These are phyloP conservation scores for Eragrostis tef DNA, from an alignment of 202 grass and related monocot species.

Conservation along the genomic window DNA sequence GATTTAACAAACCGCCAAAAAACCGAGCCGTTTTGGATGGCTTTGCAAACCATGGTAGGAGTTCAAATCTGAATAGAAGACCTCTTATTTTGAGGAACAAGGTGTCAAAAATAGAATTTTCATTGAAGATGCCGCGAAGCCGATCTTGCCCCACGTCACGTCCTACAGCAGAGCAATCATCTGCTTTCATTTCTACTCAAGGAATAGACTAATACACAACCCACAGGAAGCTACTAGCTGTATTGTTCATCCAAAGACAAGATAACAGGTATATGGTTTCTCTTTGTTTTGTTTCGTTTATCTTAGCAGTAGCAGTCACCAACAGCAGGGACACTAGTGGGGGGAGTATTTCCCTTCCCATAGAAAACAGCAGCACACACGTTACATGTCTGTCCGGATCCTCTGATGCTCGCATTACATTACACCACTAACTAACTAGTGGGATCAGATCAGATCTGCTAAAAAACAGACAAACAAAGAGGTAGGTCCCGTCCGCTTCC, in stretches of 20 bases:
- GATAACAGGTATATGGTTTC: background rate
- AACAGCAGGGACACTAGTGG: background rate
- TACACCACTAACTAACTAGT: background rate
- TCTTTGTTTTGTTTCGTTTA: background rate
- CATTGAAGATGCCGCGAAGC: too few relatives aligned
- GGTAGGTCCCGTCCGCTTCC: background rate
- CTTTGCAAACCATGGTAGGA: too few relatives aligned
- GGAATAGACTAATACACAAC: background rate
- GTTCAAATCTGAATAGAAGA: too few relatives aligned
- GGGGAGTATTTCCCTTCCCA: too few relatives aligned
- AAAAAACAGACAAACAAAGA: background rate
- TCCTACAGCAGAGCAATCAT: background rate
- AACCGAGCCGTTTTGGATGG: too few relatives aligned
- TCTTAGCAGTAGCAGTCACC: background rate
- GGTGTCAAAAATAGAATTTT: too few relatives aligned
- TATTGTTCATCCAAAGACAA: background rate
- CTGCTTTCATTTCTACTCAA: background rate
- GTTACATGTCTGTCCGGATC: background rate
- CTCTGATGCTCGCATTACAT: conserved; percentile 9
- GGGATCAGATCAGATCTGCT: background rate
- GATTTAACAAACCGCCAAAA: too few relatives aligned
- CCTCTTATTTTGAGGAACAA: too few relatives aligned
- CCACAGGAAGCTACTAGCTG: background rate
- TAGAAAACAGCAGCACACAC: background rate
- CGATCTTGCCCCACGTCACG: too few relatives aligned